Base-by-base conservation (phyloP, 2,329 filamentous ascomycete species). In the Arthrobotrys pseudoclavata region DNA sequence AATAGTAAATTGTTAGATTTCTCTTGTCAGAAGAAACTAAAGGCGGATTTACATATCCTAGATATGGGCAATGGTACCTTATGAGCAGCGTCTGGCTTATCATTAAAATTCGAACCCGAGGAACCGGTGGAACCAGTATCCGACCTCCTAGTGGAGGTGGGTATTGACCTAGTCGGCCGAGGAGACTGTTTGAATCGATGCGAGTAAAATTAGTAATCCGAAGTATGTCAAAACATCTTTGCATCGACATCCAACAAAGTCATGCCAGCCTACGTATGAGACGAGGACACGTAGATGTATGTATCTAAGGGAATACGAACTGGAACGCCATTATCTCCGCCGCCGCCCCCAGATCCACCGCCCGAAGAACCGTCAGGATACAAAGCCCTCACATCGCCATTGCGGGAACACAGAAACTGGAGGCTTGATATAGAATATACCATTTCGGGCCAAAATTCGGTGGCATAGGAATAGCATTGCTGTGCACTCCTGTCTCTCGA, bases 381-480 rank as follows among this genome's bases (percentile, higher is more conserved):
- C 26, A 45, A 40, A 42, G 48, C 71, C 31, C 74, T 61, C 48
- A 77, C 74, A 55, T 77, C 55, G 13, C 74, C 74, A n/a, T 61
- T 69, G 5, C 52, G 60, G 24, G 74, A 71, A 26, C 74, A 77
- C 4, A 77, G 29, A 29, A 29, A 70, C 47, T 68, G 67, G 12
- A 71, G 50, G 29, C 55, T 71, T n/a, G 74, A 77, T n/a, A 77
- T 48, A 0, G 74, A 48, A 31, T 62, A 34, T 4, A 68, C 42
- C 34, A 77, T 45, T 24, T 42, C 45, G 9, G 74, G 67, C 74
- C 74, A 77, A 45, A 47, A 71, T 26, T 77, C 74, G 13, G 74
- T 77, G 4, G 74, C 74, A 22, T 71, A 77, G 0, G 74, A 67
- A 24, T 71, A 71, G 53, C 74, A 77, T 66, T 71, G 48, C 24